Base-by-base conservation (phyloP, 768 basidiomycete species). In the Boletus sensibilis region DNA sequence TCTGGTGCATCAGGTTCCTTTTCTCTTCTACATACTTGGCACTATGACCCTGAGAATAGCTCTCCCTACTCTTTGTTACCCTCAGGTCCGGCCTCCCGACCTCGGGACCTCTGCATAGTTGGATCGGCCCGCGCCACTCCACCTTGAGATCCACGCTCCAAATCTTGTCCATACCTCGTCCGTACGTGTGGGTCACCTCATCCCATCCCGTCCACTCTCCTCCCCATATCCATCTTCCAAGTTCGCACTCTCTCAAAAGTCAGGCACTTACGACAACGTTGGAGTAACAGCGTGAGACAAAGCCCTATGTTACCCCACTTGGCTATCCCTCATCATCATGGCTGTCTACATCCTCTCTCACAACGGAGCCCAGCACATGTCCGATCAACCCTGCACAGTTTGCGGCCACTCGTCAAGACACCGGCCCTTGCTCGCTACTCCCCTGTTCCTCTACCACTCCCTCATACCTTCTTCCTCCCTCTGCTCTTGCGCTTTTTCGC, bases 211-310 rank as follows among this genome's bases (percentile, higher is more conserved):
- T 52, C 38, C 21, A 18, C n/a, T 31, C 20, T 9, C 2, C 21
- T 18, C 57, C 11, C 48, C 38, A 34, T 18, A 29, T 31, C 12
- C 11, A 25, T 38, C 51, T 48, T 5, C 4, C 25, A 25, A 25
- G 2, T 27, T 39, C 35, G 35, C 49, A 46, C 29, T 5, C 13
- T 38, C 55, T 31, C 47, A 46, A 4, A 37, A 18, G 1, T 50
- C 59, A 67, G 58, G 65, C 56, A 65, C 43, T 67, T 64, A 64
- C 65, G 65, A 53, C 52, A 67, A n/a, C 37, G 16, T 40, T 53
- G 37, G 20, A 49, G 42, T 12, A 46, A 39, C 50, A 39, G 47
- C 62, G 55, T 62, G 60, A 52, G 65, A 67, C 33, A 31, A 21
- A 7, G 18, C 12, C 52, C n/a, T 20, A 20, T 43, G n/a, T 51